Base-by-base conservation (phyloP, 2,329 filamentous ascomycete species). In the Remersonia thermophila region DNA sequence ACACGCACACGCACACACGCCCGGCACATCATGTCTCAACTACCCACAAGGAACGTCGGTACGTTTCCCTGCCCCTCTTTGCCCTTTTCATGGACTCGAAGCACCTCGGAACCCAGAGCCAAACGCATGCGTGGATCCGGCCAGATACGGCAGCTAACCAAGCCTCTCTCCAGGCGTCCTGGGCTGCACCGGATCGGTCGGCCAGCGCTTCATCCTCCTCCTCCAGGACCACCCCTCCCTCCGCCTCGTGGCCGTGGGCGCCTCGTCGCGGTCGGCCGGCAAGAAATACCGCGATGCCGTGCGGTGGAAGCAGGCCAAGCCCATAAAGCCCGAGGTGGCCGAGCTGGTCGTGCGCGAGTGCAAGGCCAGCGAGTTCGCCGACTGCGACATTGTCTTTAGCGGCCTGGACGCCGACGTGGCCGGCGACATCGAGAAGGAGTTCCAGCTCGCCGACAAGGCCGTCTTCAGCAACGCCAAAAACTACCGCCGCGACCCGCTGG, bases 381-480 rank as follows among this genome's bases (percentile, higher is more conserved):
- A 93, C 56, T 95, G 91, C 60, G 89, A 96, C 50, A 67, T 98
- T 46, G 77, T 96, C 42, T 96, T 96, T 60, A 89, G 81, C 43
- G 91, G 91, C 3, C 67, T 96, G 43, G 89, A 96, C 63, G 80
- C 84, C 45, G 85, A 93, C 62, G 81, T 95, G 38, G 91, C 91
- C 27, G 86, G 86, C 35, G 83, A 94, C 17, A 81, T 93, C 55
- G 86, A 96, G 61, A 83, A 83, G 73, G 83, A 83, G 49, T 96
- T 96, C 60, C 71, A 93, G 53, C 81, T 80, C 55, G 80, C 85
- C 42, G 79, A 94, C 54, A 76, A 95, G 35, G 77, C 84, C 52
- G 82, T 95, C 57, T 96, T 98, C 67, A 94, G 86, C 52, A 98
- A 96, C 60, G 87, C 91, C 35, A 95, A 95, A 63, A 96, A 95